These are phyloP conservation scores for Ogataea methanolica DNA, from an alignment of 805 yeast genomes.

Conservation along the genomic window DNA sequence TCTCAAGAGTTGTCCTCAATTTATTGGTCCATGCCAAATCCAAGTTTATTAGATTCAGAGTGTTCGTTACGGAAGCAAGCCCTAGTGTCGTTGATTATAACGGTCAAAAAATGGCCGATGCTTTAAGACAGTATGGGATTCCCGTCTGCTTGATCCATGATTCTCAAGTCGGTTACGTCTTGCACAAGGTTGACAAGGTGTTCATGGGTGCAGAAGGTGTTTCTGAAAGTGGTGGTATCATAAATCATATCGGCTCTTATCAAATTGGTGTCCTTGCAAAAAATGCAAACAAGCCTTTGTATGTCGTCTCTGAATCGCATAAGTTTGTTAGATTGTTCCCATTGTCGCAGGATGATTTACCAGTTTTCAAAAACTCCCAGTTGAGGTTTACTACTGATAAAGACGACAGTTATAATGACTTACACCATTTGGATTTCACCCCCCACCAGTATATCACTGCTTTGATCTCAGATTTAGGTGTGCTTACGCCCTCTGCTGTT, in stretches of 20 bases:
- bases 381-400: slow-evolving; percentile 39
- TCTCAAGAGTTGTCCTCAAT: slow-evolving; percentile 82
- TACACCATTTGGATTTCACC: slow-evolving; percentile 81
- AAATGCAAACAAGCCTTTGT: slow-evolving; percentile 86
- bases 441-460: slow-evolving; percentile 96
- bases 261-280: slow-evolving; percentile 92
- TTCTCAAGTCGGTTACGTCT: slow-evolving; percentile 87
- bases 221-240: slow-evolving; percentile 97
- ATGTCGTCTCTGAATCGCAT: slow-evolving; percentile 91
- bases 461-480: slow-evolving; percentile 92
- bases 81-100: slow-evolving; percentile 72
- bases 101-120: slow-evolving; percentile 71
- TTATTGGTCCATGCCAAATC: slow-evolving; percentile 71
- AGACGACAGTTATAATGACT: slow-evolving; percentile 29
- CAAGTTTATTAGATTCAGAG: slow-evolving; percentile 79
- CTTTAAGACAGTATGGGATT: slow-evolving; percentile 64
- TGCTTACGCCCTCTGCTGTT: slow-evolving; percentile 94
- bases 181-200: slow-evolving; percentile 87
- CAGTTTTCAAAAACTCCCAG: slow-evolving; percentile 43
- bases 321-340: slow-evolving; percentile 97
- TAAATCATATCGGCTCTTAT: slow-evolving; percentile 91
- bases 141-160: slow-evolving; percentile 89
- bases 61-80: slow-evolving; percentile 88
- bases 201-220: slow-evolving; percentile 99
- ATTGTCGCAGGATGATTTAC: slow-evolving; percentile 85